A percentile compares a stretch with the other conserved stretches of the same genome.
phyloP scores from a whole-genome alignment of 176 grass and related monocot species.

The Aechmea fasciata region DNA sequence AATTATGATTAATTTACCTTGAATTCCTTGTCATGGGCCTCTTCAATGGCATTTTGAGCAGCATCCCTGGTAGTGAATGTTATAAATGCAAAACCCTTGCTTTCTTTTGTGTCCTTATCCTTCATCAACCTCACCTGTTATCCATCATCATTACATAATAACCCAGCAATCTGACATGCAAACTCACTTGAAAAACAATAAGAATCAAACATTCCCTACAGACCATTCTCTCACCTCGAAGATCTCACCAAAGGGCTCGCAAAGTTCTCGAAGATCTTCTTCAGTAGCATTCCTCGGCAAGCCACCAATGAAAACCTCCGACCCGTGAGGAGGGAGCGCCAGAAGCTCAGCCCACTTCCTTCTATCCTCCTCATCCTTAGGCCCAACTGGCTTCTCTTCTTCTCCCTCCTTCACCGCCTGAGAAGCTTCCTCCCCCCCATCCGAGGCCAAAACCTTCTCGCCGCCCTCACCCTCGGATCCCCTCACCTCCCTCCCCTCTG shows the following conservation, averaged over 20 bases:
- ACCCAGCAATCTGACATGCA: neutral
- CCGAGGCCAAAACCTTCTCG: slow-evolving; percentile 18
- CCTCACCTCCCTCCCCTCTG: slow-evolving; percentile 19
- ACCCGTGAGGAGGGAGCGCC: slow-evolving; percentile 65
- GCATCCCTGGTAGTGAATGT: slow-evolving; percentile 49
- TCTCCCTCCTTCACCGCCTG: slow-evolving; percentile 29
- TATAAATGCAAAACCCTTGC: slow-evolving; percentile 88
- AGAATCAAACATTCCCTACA: neutral
- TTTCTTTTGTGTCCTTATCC: slow-evolving; percentile 85
- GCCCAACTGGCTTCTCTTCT: slow-evolving; percentile 13
- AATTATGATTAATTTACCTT: slow-evolving; percentile 35
- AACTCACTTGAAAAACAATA: neutral
- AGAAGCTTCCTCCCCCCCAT: slow-evolving; percentile 1
- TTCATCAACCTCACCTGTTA: slow-evolving; percentile 80
- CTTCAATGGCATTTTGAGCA: slow-evolving; percentile 57
- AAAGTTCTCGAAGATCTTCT: slow-evolving; percentile 67
- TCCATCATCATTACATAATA: slow-evolving; percentile 9
- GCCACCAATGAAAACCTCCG: slow-evolving; percentile 85
- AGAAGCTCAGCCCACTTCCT: slow-evolving; percentile 72
- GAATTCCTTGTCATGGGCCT: slow-evolving; percentile 77
- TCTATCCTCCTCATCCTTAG: slow-evolving; percentile 61
- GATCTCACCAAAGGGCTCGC: slow-evolving; percentile 63
- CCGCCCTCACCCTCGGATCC: neutral
- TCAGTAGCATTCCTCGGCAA: slow-evolving; percentile 57
- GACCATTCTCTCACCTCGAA: slow-evolving; percentile 40